These are phyloP conservation scores for Cutaneotrichosporon daszewskae DNA, from an alignment of 1,284 basidiomycete genomes.

Conservation along the genomic window DNA sequence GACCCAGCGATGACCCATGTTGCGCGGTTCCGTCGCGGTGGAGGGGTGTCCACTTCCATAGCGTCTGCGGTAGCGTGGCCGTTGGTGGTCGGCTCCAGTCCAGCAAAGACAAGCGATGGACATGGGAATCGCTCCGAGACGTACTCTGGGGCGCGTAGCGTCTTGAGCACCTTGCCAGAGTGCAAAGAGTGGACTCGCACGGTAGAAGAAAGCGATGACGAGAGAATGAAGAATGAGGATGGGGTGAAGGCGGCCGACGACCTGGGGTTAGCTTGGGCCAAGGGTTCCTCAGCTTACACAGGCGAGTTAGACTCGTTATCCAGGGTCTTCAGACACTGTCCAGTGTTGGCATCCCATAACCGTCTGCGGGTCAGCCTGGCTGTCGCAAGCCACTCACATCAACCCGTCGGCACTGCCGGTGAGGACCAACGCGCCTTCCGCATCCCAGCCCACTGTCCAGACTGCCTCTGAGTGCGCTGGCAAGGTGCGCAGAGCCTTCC, in stretches of 20 bases:
- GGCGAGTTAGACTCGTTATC: constrained; percentile 94
- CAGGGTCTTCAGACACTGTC: constrained; percentile 93
- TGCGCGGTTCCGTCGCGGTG: not conserved
- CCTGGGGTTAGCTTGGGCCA: constrained; percentile 18
- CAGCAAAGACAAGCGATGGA: constrained; percentile 29
- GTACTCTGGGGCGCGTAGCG: constrained; percentile 50
- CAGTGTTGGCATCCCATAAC: constrained; percentile 93
- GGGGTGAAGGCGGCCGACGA: constrained; percentile 66
- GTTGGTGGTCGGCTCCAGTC: not conserved
- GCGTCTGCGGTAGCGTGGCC: constrained; percentile 2
- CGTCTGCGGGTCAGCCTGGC: constrained; percentile 55
- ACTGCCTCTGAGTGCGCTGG: constrained; percentile 97
- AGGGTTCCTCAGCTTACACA: constrained; percentile 54
- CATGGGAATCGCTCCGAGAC: constrained; percentile 31
- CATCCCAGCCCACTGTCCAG: constrained; percentile 84
- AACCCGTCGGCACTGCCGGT: constrained; percentile 93
- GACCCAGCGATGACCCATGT: constrained; percentile 74
- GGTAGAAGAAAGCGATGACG: constrained; percentile 84
- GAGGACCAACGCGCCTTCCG: constrained; percentile 88
- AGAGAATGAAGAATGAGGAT: constrained; percentile 80
- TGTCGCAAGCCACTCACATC: constrained; percentile 59
- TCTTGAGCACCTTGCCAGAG: constrained; percentile 86
- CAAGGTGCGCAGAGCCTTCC: constrained; percentile 68
- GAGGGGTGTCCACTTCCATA: constrained; percentile 8
- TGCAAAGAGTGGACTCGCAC: constrained; percentile 92